Base-by-base conservation (phyloP, 1,284 basidiomycete species). In the Ceratobasidium sp. region DNA sequence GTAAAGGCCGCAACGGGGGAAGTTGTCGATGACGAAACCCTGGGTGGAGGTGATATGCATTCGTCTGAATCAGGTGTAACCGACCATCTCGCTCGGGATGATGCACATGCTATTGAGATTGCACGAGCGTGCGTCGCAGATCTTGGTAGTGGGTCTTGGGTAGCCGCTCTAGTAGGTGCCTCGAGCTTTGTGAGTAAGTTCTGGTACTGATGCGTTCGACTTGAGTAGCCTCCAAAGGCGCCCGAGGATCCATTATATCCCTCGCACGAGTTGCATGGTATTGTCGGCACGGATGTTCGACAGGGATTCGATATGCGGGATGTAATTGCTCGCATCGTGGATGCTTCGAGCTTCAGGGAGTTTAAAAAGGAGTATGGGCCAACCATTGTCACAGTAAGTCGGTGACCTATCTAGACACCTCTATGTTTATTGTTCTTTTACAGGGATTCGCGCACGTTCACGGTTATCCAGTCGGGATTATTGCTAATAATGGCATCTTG, bases 1-100 rank as follows among this genome's bases (percentile, higher is more conserved):
- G 96, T 98, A 79, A 97, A 96, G 83, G 97, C 96, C 0, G 97
- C 96, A 0, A 96, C 96, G 0, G 96, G 97, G 54, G 96, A 98
- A 84, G 92, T 92, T 42, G 93, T 98, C 4, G 96, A 97, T 81
- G 96, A 97, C 77, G 96, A 98, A 84, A 93, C 94, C 1, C 89
- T 98, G 4, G 96, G 96, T 52, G 94, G 95, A 64, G 96, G 96
- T 20, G 88, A 92, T 81, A 98, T 98, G 96, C 97, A 98, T 84
- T 96, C 96, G 0, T 92, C 90, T 77, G 95, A 96, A 82, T 96
- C 94, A 80, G 96, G 96, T 67, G 97, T 98, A 0, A 96, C 95
- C 28, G 96, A 98, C 84, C 95, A 98, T 84, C 89, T 98, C 13
- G 96, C 96, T 1, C 86, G 90, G 78, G 93, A 95, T 81, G 96